A percentile compares a stretch with the other conserved stretches of the same genome.
Evolutionary conservation across 2,329 filamentous ascomycete genomes (phyloP).

Genomic region (Hymenoscyphus infarciens): DNA sequence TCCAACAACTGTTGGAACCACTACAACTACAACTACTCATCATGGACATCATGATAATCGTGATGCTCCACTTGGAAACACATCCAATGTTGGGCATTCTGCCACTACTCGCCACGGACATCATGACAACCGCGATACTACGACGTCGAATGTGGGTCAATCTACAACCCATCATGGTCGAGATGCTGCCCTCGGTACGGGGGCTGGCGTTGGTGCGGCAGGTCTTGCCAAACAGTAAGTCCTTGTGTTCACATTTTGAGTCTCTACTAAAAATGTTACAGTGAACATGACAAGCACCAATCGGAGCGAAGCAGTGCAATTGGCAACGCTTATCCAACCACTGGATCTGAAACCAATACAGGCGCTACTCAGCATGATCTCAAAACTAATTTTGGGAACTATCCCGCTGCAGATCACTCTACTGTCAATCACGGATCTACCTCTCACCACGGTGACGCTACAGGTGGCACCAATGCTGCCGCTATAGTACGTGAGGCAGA

Average conservation of each 20-base stretch:
- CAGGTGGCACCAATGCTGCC: neutral
- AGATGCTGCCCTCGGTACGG: slow-evolving; percentile 9
- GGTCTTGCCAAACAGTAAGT: slow-evolving; percentile 1
- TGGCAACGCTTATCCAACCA: neutral
- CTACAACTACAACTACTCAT: too few species aligned
- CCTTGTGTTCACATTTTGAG: neutral
- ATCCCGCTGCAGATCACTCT: too few species aligned
- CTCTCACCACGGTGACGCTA: neutral
- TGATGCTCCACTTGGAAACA: too few species aligned
- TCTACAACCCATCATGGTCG: slow-evolving; percentile 14
- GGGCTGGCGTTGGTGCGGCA: slow-evolving; percentile 7
- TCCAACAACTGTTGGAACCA: too few species aligned
- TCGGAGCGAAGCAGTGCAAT: neutral
- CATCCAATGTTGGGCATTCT: too few species aligned
- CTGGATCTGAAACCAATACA: neutral
- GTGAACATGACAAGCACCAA: slow-evolving; percentile 7
- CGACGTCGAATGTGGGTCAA: neutral
- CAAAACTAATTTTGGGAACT: neutral
- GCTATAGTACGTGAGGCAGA: neutral
- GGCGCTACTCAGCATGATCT: neutral
- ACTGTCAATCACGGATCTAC: neutral
- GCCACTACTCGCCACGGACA: neutral
- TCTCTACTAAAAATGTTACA: neutral
- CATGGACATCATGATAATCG: neutral
- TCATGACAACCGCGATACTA: neutral